Evolutionary conservation across 495 filamentous ascomycete species (phyloP), one percentile per base, ranked within the genome.

Genomic region (Trichoderma erinaceum): DNA sequence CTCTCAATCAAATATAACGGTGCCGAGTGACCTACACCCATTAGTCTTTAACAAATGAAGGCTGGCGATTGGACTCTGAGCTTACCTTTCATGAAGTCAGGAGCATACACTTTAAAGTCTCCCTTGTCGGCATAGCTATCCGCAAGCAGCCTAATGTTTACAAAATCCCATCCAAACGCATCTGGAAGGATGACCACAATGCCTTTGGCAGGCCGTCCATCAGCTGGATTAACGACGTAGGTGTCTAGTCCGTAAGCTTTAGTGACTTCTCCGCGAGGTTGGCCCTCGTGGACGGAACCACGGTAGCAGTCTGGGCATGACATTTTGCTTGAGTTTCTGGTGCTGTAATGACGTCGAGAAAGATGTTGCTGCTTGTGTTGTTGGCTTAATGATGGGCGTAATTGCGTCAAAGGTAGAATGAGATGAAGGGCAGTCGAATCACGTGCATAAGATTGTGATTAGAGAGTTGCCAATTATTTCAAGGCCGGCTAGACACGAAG

Each of bases 121-220:
- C 66, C 66, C 11, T 16, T 67, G 48, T 41, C 66, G 48, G 50
- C 48, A 41, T 61, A 84, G 67, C 82, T 77, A 69, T 85, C 83
- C 1, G 83, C 82, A 5, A 86, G 72, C 1, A 85, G 64, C 0
- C 83, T 73, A 35, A 72, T 70, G 68, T 85, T 86, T 35, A 72
- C 70, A 52, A 67, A 79, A 18, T 69, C 78, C 83, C 83, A 86
- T 10, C 83, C 82, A 29, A 80, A 81, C 7, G 82, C 65, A 63
- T 84, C 83, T 66, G 80, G 76, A 11, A 86, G 69, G 23, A 83
- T 44, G 1, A 85, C 61, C 46, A 83, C 74, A 11, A 80, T 32
- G 23, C 66, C 66, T 27, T 44, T 38, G 15, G 56, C 10, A 21
- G 41, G 41, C 7, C 12, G 52, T 15, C 66, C 66, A 25, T 48